phyloP scores from a whole-genome alignment of 495 filamentous ascomycete genomes.

The Aspergillus panamensis region DNA sequence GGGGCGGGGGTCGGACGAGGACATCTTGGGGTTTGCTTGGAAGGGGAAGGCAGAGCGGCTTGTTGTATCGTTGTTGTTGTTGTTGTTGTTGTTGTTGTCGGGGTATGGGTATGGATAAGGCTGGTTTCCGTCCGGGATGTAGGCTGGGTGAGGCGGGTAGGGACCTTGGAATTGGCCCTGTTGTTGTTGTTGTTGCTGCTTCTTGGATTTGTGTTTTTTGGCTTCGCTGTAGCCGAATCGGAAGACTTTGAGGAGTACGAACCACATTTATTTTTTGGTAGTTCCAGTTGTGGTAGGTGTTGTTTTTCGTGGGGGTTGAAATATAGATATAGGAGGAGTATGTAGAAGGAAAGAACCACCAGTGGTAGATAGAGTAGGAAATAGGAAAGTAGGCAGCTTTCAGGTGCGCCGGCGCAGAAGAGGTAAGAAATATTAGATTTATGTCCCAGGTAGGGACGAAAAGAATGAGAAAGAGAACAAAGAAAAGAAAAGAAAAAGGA shows the following conservation, averaged over 20 bases:
- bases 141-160: slow-evolving; percentile 19
- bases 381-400: too few species aligned
- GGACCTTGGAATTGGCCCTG: slow-evolving; percentile 19
- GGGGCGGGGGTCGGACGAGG: slow-evolving; percentile 11
- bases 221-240: slow-evolving; percentile 29
- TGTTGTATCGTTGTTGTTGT: slow-evolving; percentile 22
- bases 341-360: background rate
- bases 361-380: background rate
- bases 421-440: background rate
- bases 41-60: background rate
- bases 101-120: background rate
- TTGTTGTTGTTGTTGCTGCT: slow-evolving; percentile 22
- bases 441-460: background rate
- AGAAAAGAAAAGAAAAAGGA: slow-evolving; percentile 13
- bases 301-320: background rate
- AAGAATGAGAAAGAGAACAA: slow-evolving; percentile 10
- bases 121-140: slow-evolving; percentile 5
- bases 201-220: slow-evolving; percentile 35
- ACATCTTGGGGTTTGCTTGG: slow-evolving; percentile 13
- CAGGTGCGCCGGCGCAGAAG: slow-evolving; percentile 16
- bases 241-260: slow-evolving; percentile 31
- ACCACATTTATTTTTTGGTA: slow-evolving; percentile 26
- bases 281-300: slow-evolving; percentile 9
- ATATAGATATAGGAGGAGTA: background rate
- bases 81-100: slow-evolving; percentile 16